A percentile compares a stretch with the other conserved stretches of the same genome.
Conservation (phyloP, 495 filamentous ascomycete species). For the Ramalina intermedia region DNA sequence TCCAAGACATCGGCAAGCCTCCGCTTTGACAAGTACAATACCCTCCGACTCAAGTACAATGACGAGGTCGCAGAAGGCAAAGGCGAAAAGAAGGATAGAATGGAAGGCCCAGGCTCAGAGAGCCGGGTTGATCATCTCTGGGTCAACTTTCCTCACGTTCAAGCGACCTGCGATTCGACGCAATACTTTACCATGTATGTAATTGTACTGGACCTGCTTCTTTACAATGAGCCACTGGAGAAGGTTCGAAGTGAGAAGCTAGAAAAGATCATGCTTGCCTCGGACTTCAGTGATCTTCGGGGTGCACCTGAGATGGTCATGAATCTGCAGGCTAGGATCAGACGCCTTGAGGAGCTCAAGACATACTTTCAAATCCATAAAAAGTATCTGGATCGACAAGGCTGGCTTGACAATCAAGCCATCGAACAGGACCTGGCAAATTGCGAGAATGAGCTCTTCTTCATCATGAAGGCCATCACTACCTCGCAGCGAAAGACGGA, state of each 20-base stretch:
- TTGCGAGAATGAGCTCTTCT: conserved; percentile 96
- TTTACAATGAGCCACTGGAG: conserved; percentile 91
- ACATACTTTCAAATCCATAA: conserved; percentile 87
- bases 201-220: conserved; percentile 83
- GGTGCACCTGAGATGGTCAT: conserved; percentile 90
- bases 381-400: conserved; percentile 70
- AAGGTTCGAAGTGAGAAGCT: conserved; percentile 86
- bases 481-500: conserved; percentile 81
- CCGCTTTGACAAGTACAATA: conserved; percentile 96
- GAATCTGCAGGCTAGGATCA: conserved; percentile 77
- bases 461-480: conserved; percentile 99
- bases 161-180: conserved; percentile 84
- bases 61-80: conserved; percentile 69
- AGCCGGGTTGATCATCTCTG: conserved; percentile 84
- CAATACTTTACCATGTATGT: conserved; percentile 97
- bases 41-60: conserved; percentile 90
- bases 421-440: conserved; percentile 77
- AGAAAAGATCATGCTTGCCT: conserved; percentile 98
- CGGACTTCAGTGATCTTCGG: conserved; percentile 93
- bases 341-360: conserved; percentile 94
- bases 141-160: conserved; percentile 86
- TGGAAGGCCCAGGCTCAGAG: conserved; percentile 34
- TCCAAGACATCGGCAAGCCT: conserved; percentile 87
- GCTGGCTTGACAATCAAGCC: conserved; percentile 75
- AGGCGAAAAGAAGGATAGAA: conserved; percentile 19